phyloP scores from a whole-genome alignment of 805 yeast species.

The Cyberlindnera samutprakarnensis region DNA sequence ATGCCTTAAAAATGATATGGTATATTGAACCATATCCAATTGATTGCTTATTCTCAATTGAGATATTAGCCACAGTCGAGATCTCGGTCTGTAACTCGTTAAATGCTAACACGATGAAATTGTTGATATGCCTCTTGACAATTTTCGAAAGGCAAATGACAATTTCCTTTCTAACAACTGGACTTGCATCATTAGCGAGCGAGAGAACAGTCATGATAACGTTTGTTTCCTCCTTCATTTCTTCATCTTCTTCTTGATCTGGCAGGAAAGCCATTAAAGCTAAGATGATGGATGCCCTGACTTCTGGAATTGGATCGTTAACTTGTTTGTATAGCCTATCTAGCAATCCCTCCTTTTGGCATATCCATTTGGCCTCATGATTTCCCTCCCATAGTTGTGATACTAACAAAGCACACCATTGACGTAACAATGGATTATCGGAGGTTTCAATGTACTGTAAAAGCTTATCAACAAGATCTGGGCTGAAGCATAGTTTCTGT shows the following conservation, averaged over 20 bases:
- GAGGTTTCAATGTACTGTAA: conserved; percentile 58
- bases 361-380: conserved; percentile 67
- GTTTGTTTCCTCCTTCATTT: conserved; percentile 57
- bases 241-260: conserved; percentile 34
- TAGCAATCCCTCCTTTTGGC: conserved; percentile 55
- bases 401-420: conserved; percentile 81
- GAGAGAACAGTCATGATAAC: conserved; percentile 62
- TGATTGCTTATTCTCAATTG: conserved; percentile 34
- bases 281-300: conserved; percentile 73
- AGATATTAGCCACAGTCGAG: conserved; percentile 40
- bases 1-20: conserved; percentile 80
- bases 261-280: conserved; percentile 67
- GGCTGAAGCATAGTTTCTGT: conserved; percentile 69
- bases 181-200: conserved; percentile 79
- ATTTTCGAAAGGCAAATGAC: conserved; percentile 70
- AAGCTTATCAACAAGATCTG: conserved; percentile 65
- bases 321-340: conserved; percentile 49
- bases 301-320: conserved; percentile 92
- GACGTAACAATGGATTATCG: conserved; percentile 80
- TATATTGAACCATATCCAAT: conserved; percentile 86
- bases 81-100: conserved; percentile 43
- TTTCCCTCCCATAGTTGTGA: conserved; percentile 70
- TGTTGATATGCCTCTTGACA: conserved; percentile 58
- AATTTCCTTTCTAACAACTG: conserved; percentile 81
- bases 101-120: conserved; percentile 82